These are phyloP conservation scores for Voacanga thouarsii DNA, from an alignment of 257 asterid species.

Conservation along the genomic window DNA sequence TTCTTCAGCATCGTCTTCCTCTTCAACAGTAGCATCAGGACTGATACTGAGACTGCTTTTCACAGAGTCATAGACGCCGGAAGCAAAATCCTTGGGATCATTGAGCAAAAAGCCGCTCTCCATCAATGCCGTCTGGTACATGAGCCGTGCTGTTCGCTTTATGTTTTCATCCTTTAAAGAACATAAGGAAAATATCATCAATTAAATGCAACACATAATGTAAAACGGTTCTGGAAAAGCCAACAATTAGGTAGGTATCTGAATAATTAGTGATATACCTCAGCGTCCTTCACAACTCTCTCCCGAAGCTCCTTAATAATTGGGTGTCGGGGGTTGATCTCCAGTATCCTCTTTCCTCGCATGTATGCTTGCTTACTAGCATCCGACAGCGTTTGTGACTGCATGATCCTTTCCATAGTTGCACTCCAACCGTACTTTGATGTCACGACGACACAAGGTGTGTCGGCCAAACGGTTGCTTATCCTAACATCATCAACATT, in stretches of 20 bases:
- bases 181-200: background rate
- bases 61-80: conserved; percentile 63
- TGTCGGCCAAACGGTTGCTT: conserved; percentile 81
- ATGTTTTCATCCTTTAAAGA: conserved; percentile 50
- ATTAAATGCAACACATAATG: background rate
- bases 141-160: conserved; percentile 74
- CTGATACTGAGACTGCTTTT: conserved; percentile 64
- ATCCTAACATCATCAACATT: conserved; percentile 84
- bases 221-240: background rate
- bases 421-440: conserved; percentile 89
- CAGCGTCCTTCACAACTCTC: conserved; percentile 60
- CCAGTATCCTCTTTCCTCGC: conserved; percentile 92
- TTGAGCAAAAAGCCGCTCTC: conserved; percentile 76
- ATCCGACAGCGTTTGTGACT: conserved; percentile 83
- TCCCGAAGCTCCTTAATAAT: conserved; percentile 87
- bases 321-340: conserved; percentile 88
- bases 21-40: conserved; percentile 71
- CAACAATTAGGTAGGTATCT: background rate
- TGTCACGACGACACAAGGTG: conserved; percentile 89
- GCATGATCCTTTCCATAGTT: conserved; percentile 94
- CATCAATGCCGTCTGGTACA: conserved; percentile 87
- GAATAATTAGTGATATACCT: conserved; percentile 35
- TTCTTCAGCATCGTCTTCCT: conserved; percentile 71
- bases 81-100: conserved; percentile 87
- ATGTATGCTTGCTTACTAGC: conserved; percentile 82